These are phyloP conservation scores for Dictyostelium discoideum DNA, from an alignment of 78 protist species.

Conservation along the genomic window DNA sequence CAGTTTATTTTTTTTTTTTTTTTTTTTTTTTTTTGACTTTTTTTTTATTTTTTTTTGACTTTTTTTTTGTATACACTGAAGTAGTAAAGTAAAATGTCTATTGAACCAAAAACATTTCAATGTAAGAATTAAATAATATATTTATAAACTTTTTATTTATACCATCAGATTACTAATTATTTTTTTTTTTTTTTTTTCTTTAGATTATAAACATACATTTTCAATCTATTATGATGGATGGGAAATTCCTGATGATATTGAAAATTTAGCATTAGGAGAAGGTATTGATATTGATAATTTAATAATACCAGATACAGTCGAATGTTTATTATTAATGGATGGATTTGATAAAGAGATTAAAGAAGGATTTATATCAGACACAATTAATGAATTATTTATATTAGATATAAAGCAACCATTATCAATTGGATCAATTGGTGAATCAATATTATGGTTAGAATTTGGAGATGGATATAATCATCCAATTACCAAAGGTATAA, in stretches of 20 bases:
- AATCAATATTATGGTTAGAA: neutral
- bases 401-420: neutral
- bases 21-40: too few relatives aligned
- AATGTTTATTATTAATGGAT: neutral
- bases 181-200: too few relatives aligned
- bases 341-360: neutral
- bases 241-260: neutral
- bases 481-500: neutral
- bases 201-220: neutral
- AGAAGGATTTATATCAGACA: neutral
- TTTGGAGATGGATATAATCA: neutral
- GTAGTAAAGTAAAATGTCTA: too few relatives aligned
- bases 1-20: too few relatives aligned
- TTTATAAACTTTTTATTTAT: too few relatives aligned
- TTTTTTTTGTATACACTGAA: too few relatives aligned
- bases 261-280: neutral
- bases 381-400: neutral
- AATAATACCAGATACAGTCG: neutral
- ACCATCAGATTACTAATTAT: too few relatives aligned
- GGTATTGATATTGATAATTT: neutral
- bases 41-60: too few relatives aligned
- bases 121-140: neutral
- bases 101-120: neutral
- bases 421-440: neutral
- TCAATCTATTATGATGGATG: neutral